Percentiles rank a stretch among this genome's conserved stretches.
phyloP scores from a whole-genome alignment of 306 rosid species.

The Dicorynia guianensis region DNA sequence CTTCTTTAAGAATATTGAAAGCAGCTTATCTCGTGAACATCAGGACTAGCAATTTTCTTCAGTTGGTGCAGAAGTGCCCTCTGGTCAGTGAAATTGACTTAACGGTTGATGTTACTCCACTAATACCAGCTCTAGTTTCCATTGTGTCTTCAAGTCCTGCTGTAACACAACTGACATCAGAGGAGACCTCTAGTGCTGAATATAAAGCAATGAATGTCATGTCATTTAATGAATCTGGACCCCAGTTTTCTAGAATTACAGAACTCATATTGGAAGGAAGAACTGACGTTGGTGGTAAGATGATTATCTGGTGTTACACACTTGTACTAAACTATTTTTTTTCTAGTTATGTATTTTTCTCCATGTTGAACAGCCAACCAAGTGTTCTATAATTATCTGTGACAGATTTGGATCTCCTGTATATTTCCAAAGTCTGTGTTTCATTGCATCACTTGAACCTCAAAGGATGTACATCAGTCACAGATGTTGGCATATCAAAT shows the following conservation, averaged over 20 bases:
- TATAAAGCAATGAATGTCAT: slow-evolving; percentile 41
- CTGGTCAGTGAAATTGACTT: slow-evolving; percentile 69
- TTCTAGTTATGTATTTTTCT: not conserved
- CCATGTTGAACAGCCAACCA: not conserved
- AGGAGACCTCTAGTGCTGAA: slow-evolving; percentile 39
- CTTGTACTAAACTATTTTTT: slow-evolving; percentile 19
- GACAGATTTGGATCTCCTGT: slow-evolving; percentile 67
- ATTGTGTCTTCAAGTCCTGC: slow-evolving; percentile 52
- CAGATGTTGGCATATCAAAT: slow-evolving; percentile 75
- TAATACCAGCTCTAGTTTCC: slow-evolving; percentile 60
- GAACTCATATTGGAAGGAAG: slow-evolving; percentile 81
- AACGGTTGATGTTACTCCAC: slow-evolving; percentile 70
- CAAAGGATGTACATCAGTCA: slow-evolving; percentile 71
- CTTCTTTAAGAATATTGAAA: slow-evolving; percentile 66
- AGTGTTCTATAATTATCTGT: slow-evolving; percentile 28
- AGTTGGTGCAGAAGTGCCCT: slow-evolving; percentile 60
- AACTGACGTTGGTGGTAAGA: slow-evolving; percentile 76
- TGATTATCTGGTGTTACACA: slow-evolving; percentile 33
- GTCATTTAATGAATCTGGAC: slow-evolving; percentile 46
- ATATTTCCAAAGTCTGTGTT: slow-evolving; percentile 63
- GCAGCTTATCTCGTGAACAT: slow-evolving; percentile 72
- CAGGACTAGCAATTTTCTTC: slow-evolving; percentile 48
- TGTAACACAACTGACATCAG: slow-evolving; percentile 40
- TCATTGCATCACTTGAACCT: slow-evolving; percentile 69
- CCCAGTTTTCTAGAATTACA: slow-evolving; percentile 53